These are phyloP conservation scores for Penicillium sp. DNA, from an alignment of 2,329 filamentous ascomycete species.

Conservation along the genomic window DNA sequence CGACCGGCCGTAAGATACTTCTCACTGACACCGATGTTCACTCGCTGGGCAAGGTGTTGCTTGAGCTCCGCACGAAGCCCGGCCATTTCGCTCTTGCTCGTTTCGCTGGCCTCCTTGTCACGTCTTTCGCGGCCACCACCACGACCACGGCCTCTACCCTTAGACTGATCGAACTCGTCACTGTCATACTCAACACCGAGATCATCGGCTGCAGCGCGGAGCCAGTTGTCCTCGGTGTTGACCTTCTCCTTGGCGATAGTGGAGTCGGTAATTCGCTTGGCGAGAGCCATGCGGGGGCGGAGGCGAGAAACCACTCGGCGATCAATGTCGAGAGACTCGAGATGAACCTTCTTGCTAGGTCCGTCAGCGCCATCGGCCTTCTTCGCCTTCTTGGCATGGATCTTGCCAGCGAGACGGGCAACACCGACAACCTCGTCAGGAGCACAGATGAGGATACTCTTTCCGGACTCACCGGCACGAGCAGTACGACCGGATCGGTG, in stretches of 20 bases:
- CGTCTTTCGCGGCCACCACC: slow-evolving; percentile 72
- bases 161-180: slow-evolving; percentile 73
- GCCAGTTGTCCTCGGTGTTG: slow-evolving; percentile 77
- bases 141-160: slow-evolving; percentile 66
- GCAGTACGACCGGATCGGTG: slow-evolving; percentile 94
- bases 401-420: slow-evolving; percentile 78
- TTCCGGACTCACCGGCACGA: slow-evolving; percentile 71
- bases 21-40: slow-evolving; percentile 87
- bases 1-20: slow-evolving; percentile 77
- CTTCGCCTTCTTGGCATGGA: slow-evolving; percentile 65
- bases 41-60: slow-evolving; percentile 65
- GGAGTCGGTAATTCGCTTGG: slow-evolving; percentile 85
- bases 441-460: slow-evolving; percentile 82
- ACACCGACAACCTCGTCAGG: slow-evolving; percentile 89
- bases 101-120: slow-evolving; percentile 64
- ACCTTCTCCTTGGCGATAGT: slow-evolving; percentile 83
- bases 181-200: slow-evolving; percentile 91
- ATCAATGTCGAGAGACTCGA: slow-evolving; percentile 73
- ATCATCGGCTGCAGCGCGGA: slow-evolving; percentile 82
- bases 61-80: slow-evolving; percentile 70
- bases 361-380: slow-evolving; percentile 38
- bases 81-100: slow-evolving; percentile 72
- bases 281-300: slow-evolving; percentile 71
- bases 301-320: slow-evolving; percentile 72
- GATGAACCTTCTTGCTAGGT: slow-evolving; percentile 60